These are phyloP conservation scores for Cladosporium velox DNA, from an alignment of 2,329 filamentous ascomycete species.

Conservation along the genomic window DNA sequence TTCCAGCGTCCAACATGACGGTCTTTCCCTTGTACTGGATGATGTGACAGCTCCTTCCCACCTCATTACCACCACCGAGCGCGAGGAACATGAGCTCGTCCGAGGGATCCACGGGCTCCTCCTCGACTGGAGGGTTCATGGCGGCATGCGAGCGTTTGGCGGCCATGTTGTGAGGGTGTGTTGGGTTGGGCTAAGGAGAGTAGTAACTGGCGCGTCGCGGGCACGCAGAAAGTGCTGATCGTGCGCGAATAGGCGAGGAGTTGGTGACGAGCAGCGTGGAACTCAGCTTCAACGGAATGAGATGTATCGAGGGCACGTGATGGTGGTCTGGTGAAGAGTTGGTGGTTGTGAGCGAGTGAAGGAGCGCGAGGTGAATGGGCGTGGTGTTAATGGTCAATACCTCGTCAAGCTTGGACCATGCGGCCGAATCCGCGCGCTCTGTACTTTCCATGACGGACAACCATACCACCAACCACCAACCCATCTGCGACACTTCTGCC, in stretches of 20 bases:
- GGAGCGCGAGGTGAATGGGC: neutral
- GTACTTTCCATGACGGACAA: neutral
- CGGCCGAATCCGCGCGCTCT: neutral
- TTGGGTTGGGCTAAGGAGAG: neutral
- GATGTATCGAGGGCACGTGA: neutral
- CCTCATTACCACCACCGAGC: slow-evolving; percentile 93
- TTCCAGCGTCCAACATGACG: slow-evolving; percentile 97
- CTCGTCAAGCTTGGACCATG: neutral
- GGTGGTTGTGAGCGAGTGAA: neutral
- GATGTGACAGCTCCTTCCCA: slow-evolving; percentile 95
- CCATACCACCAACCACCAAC: neutral
- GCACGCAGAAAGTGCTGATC: neutral
- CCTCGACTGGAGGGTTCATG: slow-evolving; percentile 67
- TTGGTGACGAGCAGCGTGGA: neutral
- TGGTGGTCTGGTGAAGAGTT: no score
- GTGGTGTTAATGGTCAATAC: neutral
- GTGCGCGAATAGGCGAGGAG: neutral
- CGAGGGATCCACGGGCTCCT: slow-evolving; percentile 84
- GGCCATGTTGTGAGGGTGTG: slow-evolving; percentile 64
- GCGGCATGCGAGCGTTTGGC: slow-evolving; percentile 71
- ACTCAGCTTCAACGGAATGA: neutral
- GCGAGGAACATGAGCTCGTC: slow-evolving; percentile 95
- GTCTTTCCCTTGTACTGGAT: slow-evolving; percentile 99
- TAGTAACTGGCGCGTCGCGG: neutral
- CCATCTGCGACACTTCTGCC: neutral